Conservation (phyloP, 805 yeast genomes). For the Candida corydali region DNA sequence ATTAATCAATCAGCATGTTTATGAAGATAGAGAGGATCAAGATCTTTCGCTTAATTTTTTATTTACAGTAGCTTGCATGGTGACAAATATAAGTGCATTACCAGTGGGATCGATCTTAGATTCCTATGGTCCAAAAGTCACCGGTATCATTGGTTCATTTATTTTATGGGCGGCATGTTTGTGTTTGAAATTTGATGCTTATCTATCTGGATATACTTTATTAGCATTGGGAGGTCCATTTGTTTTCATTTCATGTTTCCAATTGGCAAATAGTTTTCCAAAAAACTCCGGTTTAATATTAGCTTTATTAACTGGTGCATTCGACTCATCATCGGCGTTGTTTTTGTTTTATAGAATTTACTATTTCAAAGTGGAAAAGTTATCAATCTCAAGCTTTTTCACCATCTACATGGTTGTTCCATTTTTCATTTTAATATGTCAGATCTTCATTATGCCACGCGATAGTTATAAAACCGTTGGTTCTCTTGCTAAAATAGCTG, state of each 20-base stretch:
- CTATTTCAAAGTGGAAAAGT: conserved; percentile 42
- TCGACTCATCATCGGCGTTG: conserved; percentile 88
- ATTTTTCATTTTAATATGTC: conserved; percentile 67
- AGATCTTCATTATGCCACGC: conserved; percentile 74
- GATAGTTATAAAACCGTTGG: conserved; percentile 71
- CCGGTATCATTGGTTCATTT: conserved; percentile 70
- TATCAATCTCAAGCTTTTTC: conserved; percentile 60
- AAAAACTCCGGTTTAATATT: conserved; percentile 73
- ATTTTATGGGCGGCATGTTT: conserved; percentile 56
- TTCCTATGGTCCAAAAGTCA: conserved; percentile 70
- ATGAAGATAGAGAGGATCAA: conserved; percentile 71
- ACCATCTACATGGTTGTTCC: conserved; percentile 69
- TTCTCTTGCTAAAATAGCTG: conserved; percentile 61
- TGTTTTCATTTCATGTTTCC: conserved; percentile 86
- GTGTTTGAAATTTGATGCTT: conserved; percentile 52
- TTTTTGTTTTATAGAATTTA: conserved; percentile 68
- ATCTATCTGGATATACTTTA: conserved; percentile 66
- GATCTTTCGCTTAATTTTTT: conserved; percentile 77
- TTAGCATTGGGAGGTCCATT: conserved; percentile 93
- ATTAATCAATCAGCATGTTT: conserved; percentile 72
- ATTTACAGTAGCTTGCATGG: conserved; percentile 83
- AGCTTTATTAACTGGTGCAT: conserved; percentile 88
- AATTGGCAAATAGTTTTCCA: conserved; percentile 81
- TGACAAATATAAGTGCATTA: conserved; percentile 78
- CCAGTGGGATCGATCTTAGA: conserved; percentile 81